Base-by-base conservation (phyloP, 2,329 filamentous ascomycete genomes). In the Alternaria rosae region DNA sequence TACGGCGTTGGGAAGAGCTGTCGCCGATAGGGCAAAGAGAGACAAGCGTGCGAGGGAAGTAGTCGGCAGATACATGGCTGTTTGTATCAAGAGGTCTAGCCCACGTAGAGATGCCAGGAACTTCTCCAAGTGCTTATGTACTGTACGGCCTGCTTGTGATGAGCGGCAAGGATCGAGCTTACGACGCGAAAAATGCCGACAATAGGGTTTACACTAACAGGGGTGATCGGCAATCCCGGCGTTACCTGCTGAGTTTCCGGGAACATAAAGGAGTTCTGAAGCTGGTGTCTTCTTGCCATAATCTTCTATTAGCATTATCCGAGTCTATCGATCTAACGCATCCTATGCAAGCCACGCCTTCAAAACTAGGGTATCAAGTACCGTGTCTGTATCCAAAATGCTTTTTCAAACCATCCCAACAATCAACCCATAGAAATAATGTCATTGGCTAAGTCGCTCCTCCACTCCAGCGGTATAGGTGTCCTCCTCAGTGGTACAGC, bases 291-390 rank as follows among this genome's bases (percentile, higher is more conserved):
- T n/a, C 9, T 51, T 51, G 47, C 20, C 47, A 50, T 50, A 23
- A 23, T 51, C 28, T 57, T 57, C 44, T 53, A 61, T 53, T 58
- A 25, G 47, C 42, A 54, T 52, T 57, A 57, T 25, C 35, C 50
- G 45, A n/a, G 30, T 42, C 23, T 41, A 26, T 42, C 54, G 32
- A 47, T 41, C 35, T 43, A 43, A 35, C 47, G 47, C 55, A 35
- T 21, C 25, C 52, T 13, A 44, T 47, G 8, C 28, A 50, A 38
- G 45, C 20, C 17, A 21, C n/a, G 30, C n/a, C 9, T 32, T 35
- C 58, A 48, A 59, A 43, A 50, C 48, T 59, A 59, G 55, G 30
- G 30, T 59, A 62, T 50, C 32, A 48, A 41, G 42, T 54, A 42
- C 25, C 43, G 41, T 50, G 15, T 25, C 23, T 21, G 23, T 48